These are phyloP conservation scores for Ramaria rubella DNA, from an alignment of 768 basidiomycete species.

Conservation along the genomic window DNA sequence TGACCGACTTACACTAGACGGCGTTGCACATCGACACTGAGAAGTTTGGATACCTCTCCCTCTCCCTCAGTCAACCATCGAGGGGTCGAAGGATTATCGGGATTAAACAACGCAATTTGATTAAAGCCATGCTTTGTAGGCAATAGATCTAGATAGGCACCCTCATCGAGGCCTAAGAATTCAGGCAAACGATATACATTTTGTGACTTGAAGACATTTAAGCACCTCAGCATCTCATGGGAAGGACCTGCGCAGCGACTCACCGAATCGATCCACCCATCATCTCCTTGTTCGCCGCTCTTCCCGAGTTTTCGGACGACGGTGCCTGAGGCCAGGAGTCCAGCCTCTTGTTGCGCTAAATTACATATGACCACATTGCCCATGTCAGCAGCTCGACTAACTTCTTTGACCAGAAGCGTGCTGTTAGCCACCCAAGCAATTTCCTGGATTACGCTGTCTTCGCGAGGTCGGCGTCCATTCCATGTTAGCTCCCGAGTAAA, in stretches of 20 bases:
- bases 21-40: conserved; percentile 60
- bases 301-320: conserved; percentile 76
- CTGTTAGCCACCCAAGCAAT: conserved; percentile 82
- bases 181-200: conserved; percentile 51
- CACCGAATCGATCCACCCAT: conserved; percentile 91
- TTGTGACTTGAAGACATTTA: conserved; percentile 42
- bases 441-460: conserved; percentile 71
- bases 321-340: conserved; percentile 26
- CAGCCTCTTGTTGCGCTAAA: conserved; percentile 27
- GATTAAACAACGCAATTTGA: conserved; percentile 88
- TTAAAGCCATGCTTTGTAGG: conserved; percentile 78
- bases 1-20: conserved; percentile 58
- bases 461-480: conserved; percentile 46
- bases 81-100: conserved; percentile 61
- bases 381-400: conserved; percentile 74
- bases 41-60: conserved; percentile 85
- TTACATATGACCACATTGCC: conserved; percentile 75
- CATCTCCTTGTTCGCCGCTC: conserved; percentile 80
- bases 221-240: neutral
- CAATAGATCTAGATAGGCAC: conserved; percentile 87
- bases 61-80: conserved; percentile 78
- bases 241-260: conserved; percentile 21
- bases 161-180: conserved; percentile 35
- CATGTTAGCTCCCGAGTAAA: conserved; percentile 58
- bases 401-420: conserved; percentile 75